Base-by-base conservation (phyloP, 2,329 filamentous ascomycete genomes). In the Didymella segeticola region DNA sequence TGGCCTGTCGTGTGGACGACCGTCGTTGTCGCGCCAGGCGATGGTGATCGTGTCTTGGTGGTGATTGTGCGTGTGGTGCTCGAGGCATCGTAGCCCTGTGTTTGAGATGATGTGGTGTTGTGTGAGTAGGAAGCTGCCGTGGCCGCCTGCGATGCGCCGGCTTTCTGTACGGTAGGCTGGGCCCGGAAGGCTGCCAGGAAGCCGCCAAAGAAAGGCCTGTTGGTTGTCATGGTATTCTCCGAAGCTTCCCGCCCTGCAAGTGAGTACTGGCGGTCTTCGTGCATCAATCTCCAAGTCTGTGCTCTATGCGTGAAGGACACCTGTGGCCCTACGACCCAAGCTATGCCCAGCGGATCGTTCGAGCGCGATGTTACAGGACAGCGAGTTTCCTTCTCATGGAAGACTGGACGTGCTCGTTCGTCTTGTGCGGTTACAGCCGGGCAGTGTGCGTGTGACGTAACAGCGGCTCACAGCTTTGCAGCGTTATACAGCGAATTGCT, bases 131-230 rank as follows among this genome's bases (percentile, higher is more conserved):
- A 63, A 31, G 73, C 70, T 19, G 76, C 56, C 5, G 74, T 72
- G 5, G 75, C 53, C 25, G 77, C 61, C 37, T 69, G 65, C 15
- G 77, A 71, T n/a, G 76, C 75, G 10, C 83, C 78, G 20, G 84
- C 77, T 66, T 87, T 87, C 60, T 84, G 78, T 22, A 82, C 80
- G 50, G 81, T 78, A 34, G 85, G 85, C 67, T 88, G 85, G 43
- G 86, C 84, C 45, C 86, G 81, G 68, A 89, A 89, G 58, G 86
- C 85, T 41, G 86, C 83, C 57, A 89, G 81, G 76, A 89, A 87
- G 77, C 85, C 86, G 62, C 85, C 81, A 64, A 89, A 80, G 76
- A 89, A 89, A 41, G 82, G 86, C 53, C 85, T 77, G 76, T 88
- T 87, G 60, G 83, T 86, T 2, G 84, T 82, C 85, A 88, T 88